Evolutionary conservation across 2,329 filamentous ascomycete genomes (phyloP).

Genomic region (Scorias spongiosa): DNA sequence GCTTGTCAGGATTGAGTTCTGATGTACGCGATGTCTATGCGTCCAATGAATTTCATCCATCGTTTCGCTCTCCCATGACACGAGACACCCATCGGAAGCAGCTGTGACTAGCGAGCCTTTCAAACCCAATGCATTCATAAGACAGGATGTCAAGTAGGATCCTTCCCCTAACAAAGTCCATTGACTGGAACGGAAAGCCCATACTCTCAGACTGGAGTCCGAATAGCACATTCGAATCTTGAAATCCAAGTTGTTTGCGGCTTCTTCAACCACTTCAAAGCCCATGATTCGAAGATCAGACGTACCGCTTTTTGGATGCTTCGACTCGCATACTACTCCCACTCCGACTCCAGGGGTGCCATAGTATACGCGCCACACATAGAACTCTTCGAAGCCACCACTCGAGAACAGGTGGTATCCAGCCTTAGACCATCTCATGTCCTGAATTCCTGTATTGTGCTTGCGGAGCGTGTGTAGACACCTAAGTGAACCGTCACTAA

Average conservation of each 20-base stretch:
- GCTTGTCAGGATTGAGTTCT: slow-evolving; percentile 59
- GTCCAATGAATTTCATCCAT: slow-evolving; percentile 11
- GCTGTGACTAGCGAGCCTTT: slow-evolving; percentile 41
- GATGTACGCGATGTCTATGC: slow-evolving; percentile 45
- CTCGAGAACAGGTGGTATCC: slow-evolving; percentile 67
- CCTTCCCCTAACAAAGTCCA: slow-evolving; percentile 25
- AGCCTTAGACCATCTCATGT: slow-evolving; percentile 55
- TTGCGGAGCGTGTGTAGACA: slow-evolving; percentile 54
- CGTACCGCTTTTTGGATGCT: slow-evolving; percentile 34
- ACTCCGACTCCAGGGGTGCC: slow-evolving; percentile 37
- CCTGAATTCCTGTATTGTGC: slow-evolving; percentile 74
- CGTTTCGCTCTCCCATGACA: slow-evolving; percentile 34
- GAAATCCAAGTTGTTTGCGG: slow-evolving; percentile 24
- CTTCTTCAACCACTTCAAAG: slow-evolving; percentile 44
- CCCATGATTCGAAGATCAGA: slow-evolving; percentile 67
- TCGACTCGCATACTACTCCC: slow-evolving; percentile 37
- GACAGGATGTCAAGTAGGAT: slow-evolving; percentile 41
- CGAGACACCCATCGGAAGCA: slow-evolving; percentile 67
- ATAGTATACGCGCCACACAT: slow-evolving; percentile 55
- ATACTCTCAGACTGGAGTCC: slow-evolving; percentile 59
- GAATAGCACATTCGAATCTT: slow-evolving; percentile 63
- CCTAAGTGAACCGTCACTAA: slow-evolving; percentile 15
- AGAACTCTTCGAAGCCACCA: slow-evolving; percentile 78
- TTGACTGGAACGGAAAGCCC: slow-evolving; percentile 7
- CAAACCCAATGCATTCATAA: slow-evolving; percentile 43